Base-by-base conservation (phyloP, 2,329 filamentous ascomycete genomes). In the Phialemonium atrogriseum region DNA sequence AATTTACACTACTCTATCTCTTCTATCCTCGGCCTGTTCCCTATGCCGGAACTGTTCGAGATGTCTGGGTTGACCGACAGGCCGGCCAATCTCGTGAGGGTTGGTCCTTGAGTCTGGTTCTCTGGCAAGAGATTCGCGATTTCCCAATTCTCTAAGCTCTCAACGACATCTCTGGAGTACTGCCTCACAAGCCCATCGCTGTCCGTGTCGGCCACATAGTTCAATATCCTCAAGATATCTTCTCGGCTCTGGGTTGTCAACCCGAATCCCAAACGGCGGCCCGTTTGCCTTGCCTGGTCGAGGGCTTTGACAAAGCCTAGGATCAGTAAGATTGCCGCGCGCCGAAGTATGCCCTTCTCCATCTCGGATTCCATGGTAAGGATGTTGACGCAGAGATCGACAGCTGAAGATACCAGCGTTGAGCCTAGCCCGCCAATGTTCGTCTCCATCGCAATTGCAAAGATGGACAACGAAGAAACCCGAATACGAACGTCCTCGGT, bases 401-500 rank as follows among this genome's bases (percentile, higher is more conserved):
- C 60, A 2, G 69, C 68, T 2, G 64, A 62, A 8, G 70, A 68
- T 10, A 73, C 62, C 11, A 76, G 44, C 6, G 57, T 50, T 1
- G 73, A 50, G 1, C 72, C 70, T 16, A 80, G 52, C 0, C 73
- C 75, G 2, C 58, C 55, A 4, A 79, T 57, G 41, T 77, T 78
- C 2, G 65, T 70, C 49, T 84, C 78, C 16, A 84, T 52, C 0
- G 66, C 64, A 2, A 58, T 57, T 1, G 71, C 70, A 25, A 86
- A 61, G 27, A 86, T 68, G 5, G 78, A 80, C 6, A 87, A 52
- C 4, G 80, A 77, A 14, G 80, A 84, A 10, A 79, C 60, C 1
- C 82, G 73, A 42, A 87, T 70, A 4, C 82, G 68, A 10, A 84
- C 61, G 46, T 86, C 81, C 50, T 86, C 81, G 36, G 68, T 67